A percentile compares a stretch with the other conserved stretches of the same genome.
Evolutionary conservation across 2,329 filamentous ascomycete genomes (phyloP).

Genomic region (Fusarium coicis): DNA sequence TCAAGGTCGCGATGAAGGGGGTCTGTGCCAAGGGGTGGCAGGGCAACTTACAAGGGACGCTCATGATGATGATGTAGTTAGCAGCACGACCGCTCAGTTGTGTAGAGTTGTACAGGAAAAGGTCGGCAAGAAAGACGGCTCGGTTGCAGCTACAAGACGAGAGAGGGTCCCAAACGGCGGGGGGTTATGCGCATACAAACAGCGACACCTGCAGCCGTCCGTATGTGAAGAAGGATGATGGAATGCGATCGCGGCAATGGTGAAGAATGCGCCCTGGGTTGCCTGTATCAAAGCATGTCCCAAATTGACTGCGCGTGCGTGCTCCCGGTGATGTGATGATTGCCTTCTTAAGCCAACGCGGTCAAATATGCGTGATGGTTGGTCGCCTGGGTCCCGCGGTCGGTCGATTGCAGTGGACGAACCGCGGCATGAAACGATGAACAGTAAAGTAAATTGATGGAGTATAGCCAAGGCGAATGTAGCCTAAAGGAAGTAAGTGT

Average conservation of each 20-base stretch:
- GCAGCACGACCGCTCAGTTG: background rate
- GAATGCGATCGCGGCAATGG: constrained; percentile 33
- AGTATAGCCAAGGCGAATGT: background rate
- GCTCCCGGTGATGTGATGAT: background rate
- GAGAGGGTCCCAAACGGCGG: constrained; percentile 20
- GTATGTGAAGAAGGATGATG: constrained; percentile 9
- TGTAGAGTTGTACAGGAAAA: constrained; percentile 21
- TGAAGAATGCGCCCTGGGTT: constrained; percentile 33
- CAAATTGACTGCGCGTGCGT: constrained; percentile 12
- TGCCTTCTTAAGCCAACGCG: constrained; percentile 32
- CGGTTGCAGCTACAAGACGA: constrained; percentile 22
- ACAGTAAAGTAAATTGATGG: background rate
- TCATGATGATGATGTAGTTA: constrained; percentile 36
- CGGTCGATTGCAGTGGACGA: constrained; percentile 41
- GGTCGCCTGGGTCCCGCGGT: constrained; percentile 39
- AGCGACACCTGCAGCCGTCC: constrained; percentile 14
- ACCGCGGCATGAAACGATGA: constrained; percentile 39
- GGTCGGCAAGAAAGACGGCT: constrained; percentile 4
- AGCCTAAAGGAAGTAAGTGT: background rate
- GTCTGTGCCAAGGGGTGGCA: constrained; percentile 13
- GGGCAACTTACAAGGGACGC: constrained; percentile 40
- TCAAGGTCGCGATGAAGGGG: background rate
- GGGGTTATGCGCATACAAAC: constrained; percentile 32
- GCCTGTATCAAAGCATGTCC: constrained; percentile 40
- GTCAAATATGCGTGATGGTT: constrained; percentile 40